Percentiles rank a stretch among this genome's conserved stretches.
phyloP scores from a whole-genome alignment of 2,329 filamentous ascomycete species.

The Sphaerulina populicola region DNA sequence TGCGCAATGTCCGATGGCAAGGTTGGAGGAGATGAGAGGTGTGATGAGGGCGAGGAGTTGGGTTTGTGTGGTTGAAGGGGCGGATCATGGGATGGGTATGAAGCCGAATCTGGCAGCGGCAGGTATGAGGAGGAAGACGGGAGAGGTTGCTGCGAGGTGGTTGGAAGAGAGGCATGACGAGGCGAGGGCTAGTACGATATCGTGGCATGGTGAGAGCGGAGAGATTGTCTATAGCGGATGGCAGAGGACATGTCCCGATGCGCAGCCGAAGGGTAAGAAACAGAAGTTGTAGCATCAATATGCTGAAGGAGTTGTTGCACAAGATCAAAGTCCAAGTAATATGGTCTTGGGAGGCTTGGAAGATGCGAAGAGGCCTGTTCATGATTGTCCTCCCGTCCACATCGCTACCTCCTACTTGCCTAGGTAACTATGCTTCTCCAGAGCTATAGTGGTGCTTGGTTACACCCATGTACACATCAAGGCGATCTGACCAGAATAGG shows the following conservation, averaged over 20 bases:
- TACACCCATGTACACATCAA: not conserved
- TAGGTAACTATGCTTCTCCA: no score
- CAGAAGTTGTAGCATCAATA: not conserved
- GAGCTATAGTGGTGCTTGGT: no score
- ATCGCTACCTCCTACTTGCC: no score
- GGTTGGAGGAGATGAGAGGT: slow-evolving; percentile 27
- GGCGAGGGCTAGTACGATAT: slow-evolving; percentile 3
- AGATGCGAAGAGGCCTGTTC: not conserved
- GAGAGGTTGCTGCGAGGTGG: slow-evolving; percentile 14
- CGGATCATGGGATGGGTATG: slow-evolving; percentile 16
- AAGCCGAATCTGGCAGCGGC: slow-evolving; percentile 5
- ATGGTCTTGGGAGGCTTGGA: not conserved
- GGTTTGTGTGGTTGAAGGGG: slow-evolving; percentile 32
- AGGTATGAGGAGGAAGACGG: slow-evolving; percentile 12
- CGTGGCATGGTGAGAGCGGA: slow-evolving; percentile 7
- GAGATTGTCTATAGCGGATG: slow-evolving; percentile 2
- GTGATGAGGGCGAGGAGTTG: slow-evolving; percentile 36
- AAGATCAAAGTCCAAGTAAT: no score
- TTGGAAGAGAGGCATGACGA: slow-evolving; percentile 6
- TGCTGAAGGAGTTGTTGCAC: not conserved
- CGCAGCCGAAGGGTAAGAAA: not conserved
- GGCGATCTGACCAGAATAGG: not conserved
- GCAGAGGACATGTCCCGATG: not conserved
- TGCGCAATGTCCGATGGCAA: slow-evolving; percentile 30
- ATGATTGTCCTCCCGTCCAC: not conserved